Base-by-base conservation (phyloP, 1,139 yeast genomes). In the Hansenula sp. region DNA sequence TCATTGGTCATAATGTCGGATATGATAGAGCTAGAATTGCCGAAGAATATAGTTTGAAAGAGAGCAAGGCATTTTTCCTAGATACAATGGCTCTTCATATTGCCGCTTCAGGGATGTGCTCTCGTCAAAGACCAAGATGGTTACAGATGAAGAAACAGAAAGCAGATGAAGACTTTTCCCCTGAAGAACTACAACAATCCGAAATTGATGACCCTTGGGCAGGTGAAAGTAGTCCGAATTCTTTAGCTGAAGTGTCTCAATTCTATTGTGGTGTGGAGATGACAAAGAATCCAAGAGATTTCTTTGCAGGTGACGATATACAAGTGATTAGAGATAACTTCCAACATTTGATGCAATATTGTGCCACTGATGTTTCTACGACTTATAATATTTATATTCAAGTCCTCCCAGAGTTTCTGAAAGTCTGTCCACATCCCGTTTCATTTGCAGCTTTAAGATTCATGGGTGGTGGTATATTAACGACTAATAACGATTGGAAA, bases 11-110 rank as follows among this genome's bases (percentile, higher is more conserved):
- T 62, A 90, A 91, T 59, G 84, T 93, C 1, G 83, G 96, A 18
- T 94, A 83, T 60, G 99, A 94, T 63, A 73, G 99, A 40, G 94
- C 96, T 5, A 72, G 96, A 36, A 78, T 91, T 1, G 58, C 71
- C 33, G 98, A 94, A 45, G 99, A 94, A 62, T 94, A 94, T 65
- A 73, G 76, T 54, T 61, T 93, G 33, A 64, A 70, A 33, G 77
- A 73, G 41, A 72, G 95, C 0, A 79, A 83, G 55, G 86, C 87
- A 2, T 90, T 89, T 62, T 94, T 71, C 57, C 54, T 94, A 45
- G 99, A 94, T 62, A 93, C 96, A 1, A 86, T 93, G 93, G 84
- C 98, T 1, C 68, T 94, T 21, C 99, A 94, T 65, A 82, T 91
- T 33, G 95, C 98, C 0, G 81, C 82, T 1, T 82, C 87, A 42